Evolutionary conservation across 129 eudicot genomes (phyloP), one percentile per base, ranked within the genome.

Genomic region (sunflower (Helianthus annuus)): DNA sequence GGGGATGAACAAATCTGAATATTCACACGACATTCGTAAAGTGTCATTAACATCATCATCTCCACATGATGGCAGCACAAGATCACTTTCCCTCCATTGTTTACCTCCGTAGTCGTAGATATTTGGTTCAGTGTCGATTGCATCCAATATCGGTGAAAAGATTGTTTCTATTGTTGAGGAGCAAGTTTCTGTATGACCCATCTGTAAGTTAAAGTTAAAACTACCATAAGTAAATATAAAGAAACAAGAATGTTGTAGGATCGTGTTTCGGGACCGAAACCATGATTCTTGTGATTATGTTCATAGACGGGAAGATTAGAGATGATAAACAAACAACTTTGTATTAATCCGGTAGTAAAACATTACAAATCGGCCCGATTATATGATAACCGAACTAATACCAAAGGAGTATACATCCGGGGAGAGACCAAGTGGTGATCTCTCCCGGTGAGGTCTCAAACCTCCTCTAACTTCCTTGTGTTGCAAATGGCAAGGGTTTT

Each of bases 1-100:
- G 58, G 97, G 85, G 66, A 90, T 70, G 81, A 84, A 86, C 69
- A 90, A 83, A 72, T 94, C 96, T 48, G 97, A 84, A 80, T 84
- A 55, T 64, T 86, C 89, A 78, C 83, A 81, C 61, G 85, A 82
- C 64, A 81, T 80, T 80, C 81, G 76, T 34, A 32, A 15, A 61
- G 34, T 52, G 36, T 59, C 11, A 22, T 34, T 36, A 34, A 59
- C 5, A 45, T 73, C 89, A 77, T 83, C 80, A 19, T 75, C 78
- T 81, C 78, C 83, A 38, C 74, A 51, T 60, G 64, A 79, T 39
- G 84, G 73, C 55, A 66, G 53, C 55, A 75, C 90, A 45, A 68
- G 67, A 78, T 70, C 83, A 27, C 64, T 63, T 17, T 76, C 80
- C 57, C 59, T 80, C 60, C 92, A 96, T 90, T 4, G 48, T 59